Conservation (phyloP, 306 rosid species). For the apple (Malus domestica) region DNA sequence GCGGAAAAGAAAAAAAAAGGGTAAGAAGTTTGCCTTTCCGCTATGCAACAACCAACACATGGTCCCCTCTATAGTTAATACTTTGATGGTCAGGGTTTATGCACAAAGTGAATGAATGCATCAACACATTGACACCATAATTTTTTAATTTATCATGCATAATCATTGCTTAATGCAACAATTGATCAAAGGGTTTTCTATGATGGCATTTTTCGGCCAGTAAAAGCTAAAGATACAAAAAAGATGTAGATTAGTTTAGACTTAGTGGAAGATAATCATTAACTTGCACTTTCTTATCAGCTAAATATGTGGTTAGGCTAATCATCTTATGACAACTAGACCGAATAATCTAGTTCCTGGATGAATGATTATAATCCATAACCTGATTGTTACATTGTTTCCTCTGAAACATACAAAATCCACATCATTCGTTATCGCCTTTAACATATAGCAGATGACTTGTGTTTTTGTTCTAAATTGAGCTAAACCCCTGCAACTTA, state of each 20-base stretch:
- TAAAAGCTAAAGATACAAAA: conserved; percentile 8
- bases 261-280: conserved; percentile 31
- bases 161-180: conserved; percentile 9
- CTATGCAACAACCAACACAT: conserved; percentile 31
- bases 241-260: conserved; percentile 13
- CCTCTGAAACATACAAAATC: conserved; percentile 13
- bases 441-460: neutral
- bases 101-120: conserved; percentile 16
- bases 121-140: conserved; percentile 20
- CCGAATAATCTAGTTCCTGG: conserved; percentile 16
- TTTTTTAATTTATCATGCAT: conserved; percentile 1
- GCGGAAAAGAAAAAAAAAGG: neutral
- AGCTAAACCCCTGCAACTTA: neutral
- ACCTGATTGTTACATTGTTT: conserved; percentile 13
- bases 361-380: conserved; percentile 14
- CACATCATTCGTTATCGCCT: neutral
- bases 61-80: conserved; percentile 15
- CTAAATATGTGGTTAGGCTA: conserved; percentile 8
- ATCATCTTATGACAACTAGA: conserved; percentile 26
- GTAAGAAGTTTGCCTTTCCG: conserved; percentile 43
- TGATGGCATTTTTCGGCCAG: conserved; percentile 1
- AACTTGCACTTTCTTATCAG: conserved; percentile 14
- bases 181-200: conserved; percentile 4
- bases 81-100: conserved; percentile 20
- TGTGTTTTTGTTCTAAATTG: neutral